phyloP scores from a whole-genome alignment of 164 flowering plant species.

The Saururus chinensis region DNA sequence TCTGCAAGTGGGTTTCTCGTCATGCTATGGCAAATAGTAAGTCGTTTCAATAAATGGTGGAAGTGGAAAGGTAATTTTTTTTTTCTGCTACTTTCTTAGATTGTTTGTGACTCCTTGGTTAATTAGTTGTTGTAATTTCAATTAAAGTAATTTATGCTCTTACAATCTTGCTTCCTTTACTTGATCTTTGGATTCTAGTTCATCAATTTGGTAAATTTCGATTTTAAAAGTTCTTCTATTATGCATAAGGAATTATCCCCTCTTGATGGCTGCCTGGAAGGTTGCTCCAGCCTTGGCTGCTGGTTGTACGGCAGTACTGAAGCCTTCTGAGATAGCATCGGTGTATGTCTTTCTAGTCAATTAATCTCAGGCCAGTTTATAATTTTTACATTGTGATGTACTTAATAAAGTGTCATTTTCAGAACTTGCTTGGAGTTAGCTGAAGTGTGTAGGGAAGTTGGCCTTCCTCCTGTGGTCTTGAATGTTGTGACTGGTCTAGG shows the following conservation, averaged over 20 bases:
- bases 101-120: too few relatives aligned
- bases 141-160: too few relatives aligned
- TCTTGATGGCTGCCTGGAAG: constrained; percentile 95
- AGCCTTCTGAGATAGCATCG: constrained; percentile 93
- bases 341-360: constrained; percentile 33
- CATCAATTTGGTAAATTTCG: neutral
- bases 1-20: too few relatives aligned
- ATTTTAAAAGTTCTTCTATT: too few relatives aligned
- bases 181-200: neutral
- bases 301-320: constrained; percentile 90
- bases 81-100: too few relatives aligned
- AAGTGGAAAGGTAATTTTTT: too few relatives aligned
- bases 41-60: too few relatives aligned
- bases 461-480: constrained; percentile 90
- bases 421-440: constrained; percentile 97
- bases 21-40: too few relatives aligned
- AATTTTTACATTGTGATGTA: neutral
- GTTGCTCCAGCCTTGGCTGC: constrained; percentile 98
- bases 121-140: too few relatives aligned
- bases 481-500: constrained; percentile 89
- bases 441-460: constrained; percentile 75
- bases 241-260: constrained; percentile 75
- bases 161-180: too few relatives aligned
- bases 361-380: neutral
- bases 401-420: constrained; percentile 5